A percentile compares a stretch with the other conserved stretches of the same genome.
Evolutionary conservation across 2,329 filamentous ascomycete species (phyloP).

Genomic region (Zasmidium angulare): DNA sequence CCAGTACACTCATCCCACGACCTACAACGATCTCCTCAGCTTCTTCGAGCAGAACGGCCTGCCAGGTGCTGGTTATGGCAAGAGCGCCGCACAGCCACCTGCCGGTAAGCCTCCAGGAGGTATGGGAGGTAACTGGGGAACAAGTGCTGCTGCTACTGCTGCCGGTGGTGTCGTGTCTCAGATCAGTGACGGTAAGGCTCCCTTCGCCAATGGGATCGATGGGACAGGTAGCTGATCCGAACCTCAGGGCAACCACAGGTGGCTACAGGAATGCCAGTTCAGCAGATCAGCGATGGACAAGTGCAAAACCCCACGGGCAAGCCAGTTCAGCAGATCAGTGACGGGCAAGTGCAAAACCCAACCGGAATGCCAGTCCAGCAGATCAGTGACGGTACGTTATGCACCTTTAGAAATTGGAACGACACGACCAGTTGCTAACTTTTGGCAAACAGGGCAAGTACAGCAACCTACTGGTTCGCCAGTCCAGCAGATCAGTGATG

Average conservation of each 20-base stretch:
- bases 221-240: not conserved
- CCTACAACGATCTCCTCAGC: slow-evolving; percentile 30
- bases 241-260: not conserved
- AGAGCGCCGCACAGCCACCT: not conserved
- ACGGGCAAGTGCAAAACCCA: too few relatives aligned
- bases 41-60: slow-evolving; percentile 30
- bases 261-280: too few relatives aligned
- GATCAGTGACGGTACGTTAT: not conserved
- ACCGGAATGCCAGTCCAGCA: not conserved
- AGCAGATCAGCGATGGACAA: too few relatives aligned
- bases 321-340: not conserved
- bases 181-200: not conserved
- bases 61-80: not conserved
- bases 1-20: slow-evolving; percentile 32
- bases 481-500: not conserved
- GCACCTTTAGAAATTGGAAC: too few relatives aligned
- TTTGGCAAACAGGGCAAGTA: not conserved
- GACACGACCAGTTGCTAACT: not conserved
- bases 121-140: not conserved
- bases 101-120: not conserved
- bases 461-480: not conserved
- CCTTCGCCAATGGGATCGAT: too few relatives aligned
- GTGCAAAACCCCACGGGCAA: not conserved
- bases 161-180: not conserved
- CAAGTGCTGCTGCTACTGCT: not conserved